Evolutionary conservation across 2,329 filamentous ascomycete genomes (phyloP).

Genomic region (Colletotrichum sp.): DNA sequence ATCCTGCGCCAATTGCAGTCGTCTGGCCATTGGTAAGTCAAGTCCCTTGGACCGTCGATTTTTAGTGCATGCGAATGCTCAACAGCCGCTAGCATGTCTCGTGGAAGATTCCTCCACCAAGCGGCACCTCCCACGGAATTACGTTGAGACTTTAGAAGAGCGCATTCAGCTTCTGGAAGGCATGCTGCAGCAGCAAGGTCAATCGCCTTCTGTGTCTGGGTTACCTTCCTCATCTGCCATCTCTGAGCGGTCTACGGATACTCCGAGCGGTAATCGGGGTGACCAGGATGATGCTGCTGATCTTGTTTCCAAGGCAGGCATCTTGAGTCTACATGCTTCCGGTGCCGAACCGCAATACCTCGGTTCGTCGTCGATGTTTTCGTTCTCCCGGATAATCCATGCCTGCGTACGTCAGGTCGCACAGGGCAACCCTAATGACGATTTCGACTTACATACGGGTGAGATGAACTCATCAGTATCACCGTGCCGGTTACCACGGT

Average conservation of each 20-base stretch:
- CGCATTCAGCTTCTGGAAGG: slow-evolving; percentile 29
- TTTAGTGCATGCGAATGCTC: background rate
- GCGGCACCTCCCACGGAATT: slow-evolving; percentile 31
- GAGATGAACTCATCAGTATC: background rate
- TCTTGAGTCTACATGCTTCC: background rate
- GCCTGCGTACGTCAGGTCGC: background rate
- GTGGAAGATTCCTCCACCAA: slow-evolving; percentile 31
- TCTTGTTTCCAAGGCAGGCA: background rate
- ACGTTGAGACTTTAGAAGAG: slow-evolving; percentile 31
- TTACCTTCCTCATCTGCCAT: background rate
- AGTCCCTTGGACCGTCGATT: background rate
- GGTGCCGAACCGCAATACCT: slow-evolving; percentile 30
- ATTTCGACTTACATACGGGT: background rate
- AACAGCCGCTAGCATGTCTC: slow-evolving; percentile 20
- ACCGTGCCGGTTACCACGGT: background rate
- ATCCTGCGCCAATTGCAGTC: background rate
- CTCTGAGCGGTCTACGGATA: background rate
- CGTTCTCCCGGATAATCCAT: slow-evolving; percentile 28
- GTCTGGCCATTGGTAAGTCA: background rate
- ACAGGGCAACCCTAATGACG: background rate
- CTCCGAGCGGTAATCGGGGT: background rate
- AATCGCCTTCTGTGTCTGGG: background rate
- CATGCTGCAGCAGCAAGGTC: background rate
- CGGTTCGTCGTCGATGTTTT: slow-evolving; percentile 31
- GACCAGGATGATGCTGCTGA: background rate